Conservation (phyloP, 495 filamentous ascomycete species). For the Aspergillus leporis region DNA sequence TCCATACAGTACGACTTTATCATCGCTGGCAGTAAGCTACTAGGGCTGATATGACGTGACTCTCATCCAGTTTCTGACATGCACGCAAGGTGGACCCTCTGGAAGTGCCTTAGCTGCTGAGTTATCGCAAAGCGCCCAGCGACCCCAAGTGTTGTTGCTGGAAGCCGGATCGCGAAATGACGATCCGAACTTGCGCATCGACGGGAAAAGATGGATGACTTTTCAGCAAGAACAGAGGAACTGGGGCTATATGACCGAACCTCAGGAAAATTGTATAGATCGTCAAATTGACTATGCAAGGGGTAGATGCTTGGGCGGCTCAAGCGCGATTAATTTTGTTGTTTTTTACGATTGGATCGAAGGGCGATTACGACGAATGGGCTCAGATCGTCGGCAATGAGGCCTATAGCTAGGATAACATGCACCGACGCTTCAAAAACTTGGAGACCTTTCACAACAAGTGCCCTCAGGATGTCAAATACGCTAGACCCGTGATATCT, state of each 20-base stretch:
- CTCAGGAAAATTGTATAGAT: constrained; percentile 51
- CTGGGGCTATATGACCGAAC: constrained; percentile 60
- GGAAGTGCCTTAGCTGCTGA: constrained; percentile 50
- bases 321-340: constrained; percentile 65
- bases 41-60: no score
- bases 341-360: constrained; percentile 55
- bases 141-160: constrained; percentile 54
- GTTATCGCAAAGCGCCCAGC: constrained; percentile 44
- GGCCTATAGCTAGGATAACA: constrained; percentile 50
- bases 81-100: constrained; percentile 52
- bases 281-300: constrained; percentile 57
- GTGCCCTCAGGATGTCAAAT: constrained; percentile 27
- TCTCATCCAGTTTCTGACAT: no score
- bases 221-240: constrained; percentile 50
- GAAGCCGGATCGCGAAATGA: constrained; percentile 57
- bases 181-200: constrained; percentile 45
- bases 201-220: constrained; percentile 55
- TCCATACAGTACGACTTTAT: no score
- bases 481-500: constrained; percentile 22
- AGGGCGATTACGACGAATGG: constrained; percentile 63
- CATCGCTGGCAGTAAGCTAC: no score
- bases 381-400: constrained; percentile 38
- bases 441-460: constrained; percentile 54
- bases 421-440: constrained; percentile 48
- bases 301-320: constrained; percentile 61